Percentiles rank a stretch among this genome's conserved stretches.
Evolutionary conservation across 352 stramenopile species (phyloP).

Genomic region (Pythium utonaiense): DNA sequence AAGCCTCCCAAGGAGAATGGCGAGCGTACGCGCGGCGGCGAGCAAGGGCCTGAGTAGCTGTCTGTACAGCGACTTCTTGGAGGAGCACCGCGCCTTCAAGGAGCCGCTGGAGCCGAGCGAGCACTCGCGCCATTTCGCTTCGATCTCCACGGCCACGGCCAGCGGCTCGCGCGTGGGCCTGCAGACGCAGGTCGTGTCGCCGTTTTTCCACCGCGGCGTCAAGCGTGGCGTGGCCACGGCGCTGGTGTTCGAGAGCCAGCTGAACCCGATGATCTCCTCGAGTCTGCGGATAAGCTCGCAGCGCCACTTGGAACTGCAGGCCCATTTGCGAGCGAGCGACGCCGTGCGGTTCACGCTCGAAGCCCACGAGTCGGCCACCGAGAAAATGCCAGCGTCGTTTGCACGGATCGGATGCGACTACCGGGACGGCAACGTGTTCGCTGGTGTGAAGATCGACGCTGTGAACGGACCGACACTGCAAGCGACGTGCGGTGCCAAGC

Average conservation of each 20-base stretch:
- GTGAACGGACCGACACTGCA: slow-evolving; percentile 77
- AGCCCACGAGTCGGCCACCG: slow-evolving; percentile 63
- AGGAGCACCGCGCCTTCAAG: slow-evolving; percentile 39
- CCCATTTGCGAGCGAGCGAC: slow-evolving; percentile 55
- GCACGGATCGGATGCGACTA: slow-evolving; percentile 72
- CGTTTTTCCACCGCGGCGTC: slow-evolving; percentile 66
- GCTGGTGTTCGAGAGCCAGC: slow-evolving; percentile 60
- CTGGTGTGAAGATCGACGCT: slow-evolving; percentile 67
- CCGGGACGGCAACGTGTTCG: slow-evolving; percentile 39
- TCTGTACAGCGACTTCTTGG: slow-evolving; percentile 66
- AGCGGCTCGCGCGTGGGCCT: slow-evolving; percentile 52
- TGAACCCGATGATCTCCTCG: slow-evolving; percentile 64
- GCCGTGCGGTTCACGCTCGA: slow-evolving; percentile 67
- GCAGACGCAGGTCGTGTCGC: slow-evolving; percentile 52
- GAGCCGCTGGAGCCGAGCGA: slow-evolving; percentile 35
- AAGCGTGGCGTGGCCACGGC: slow-evolving; percentile 62
- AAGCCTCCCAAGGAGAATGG: background rate
- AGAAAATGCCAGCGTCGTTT: slow-evolving; percentile 63
- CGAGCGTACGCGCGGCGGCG: slow-evolving; percentile 11
- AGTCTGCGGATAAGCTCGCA: slow-evolving; percentile 65
- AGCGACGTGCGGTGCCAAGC: slow-evolving; percentile 42
- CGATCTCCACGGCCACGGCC: slow-evolving; percentile 48
- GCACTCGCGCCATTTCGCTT: slow-evolving; percentile 50
- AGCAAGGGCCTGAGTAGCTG: slow-evolving; percentile 55
- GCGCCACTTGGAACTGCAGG: slow-evolving; percentile 61